Base-by-base conservation (phyloP, 73 alveolate species). In the Symbiodinium pilosum region DNA sequence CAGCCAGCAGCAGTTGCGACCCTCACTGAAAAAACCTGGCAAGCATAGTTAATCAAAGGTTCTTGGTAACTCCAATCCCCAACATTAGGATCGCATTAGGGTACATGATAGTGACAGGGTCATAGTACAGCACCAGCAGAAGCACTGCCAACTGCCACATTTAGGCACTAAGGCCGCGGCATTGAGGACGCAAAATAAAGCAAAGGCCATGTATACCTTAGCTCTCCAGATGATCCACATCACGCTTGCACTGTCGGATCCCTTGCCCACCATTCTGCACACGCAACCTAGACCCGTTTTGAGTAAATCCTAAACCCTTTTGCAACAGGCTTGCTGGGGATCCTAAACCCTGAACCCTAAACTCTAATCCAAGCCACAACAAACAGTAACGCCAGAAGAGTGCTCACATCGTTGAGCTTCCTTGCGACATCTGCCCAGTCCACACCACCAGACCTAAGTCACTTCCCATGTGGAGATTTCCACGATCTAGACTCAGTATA, bases 381-480 rank as follows among this genome's bases (percentile, higher is more conserved):
- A 47, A 91, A 91, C 20, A 91, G 97, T 75, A 91, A 56, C 2
- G 89, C 97, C 21, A 91, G 88, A 41, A 41, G 30, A 83, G 75
- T 44, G 54, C 89, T 91, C 77, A 91, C 97, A 26, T 91, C 47
- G 42, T n/a, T 69, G 51, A 91, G 39, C 97, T 42, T 91, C 54
- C 77, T n/a, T 38, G 97, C 97, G 7, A 91, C 97, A 1, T 91
- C 97, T 14, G 89, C 97, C 97, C 97, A 91, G 81, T 91, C 97
- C 34, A 91, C 97, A 4, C 97, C 97, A 12, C 97, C 97, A 43
- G 97, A 91, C 97, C 97, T 84, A 71, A 43, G 44, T 21, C n/a
- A n/a, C n/a, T n/a, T n/a, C 38, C 6, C 83, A 64, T 26, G n/a
- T 14, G 6, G 81, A 20, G 14, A 1, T 56, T 47, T 6, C 59